Percentiles rank a stretch among this genome's conserved stretches.
These are phyloP conservation scores for Elsinoe batatas DNA, from an alignment of 2,329 filamentous ascomycete species.

Conservation along the genomic window DNA sequence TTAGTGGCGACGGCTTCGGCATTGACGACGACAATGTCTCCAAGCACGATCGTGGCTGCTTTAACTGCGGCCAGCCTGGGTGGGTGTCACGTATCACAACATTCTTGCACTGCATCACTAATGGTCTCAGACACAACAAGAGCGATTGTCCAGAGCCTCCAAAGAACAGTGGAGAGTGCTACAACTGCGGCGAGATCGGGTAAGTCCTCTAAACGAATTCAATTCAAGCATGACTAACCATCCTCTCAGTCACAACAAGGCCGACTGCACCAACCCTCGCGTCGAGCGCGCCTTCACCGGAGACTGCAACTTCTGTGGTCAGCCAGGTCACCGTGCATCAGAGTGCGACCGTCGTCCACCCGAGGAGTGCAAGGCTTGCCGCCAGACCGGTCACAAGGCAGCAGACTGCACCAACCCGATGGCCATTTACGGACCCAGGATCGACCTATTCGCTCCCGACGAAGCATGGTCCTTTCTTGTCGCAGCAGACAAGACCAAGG, in stretches of 20 bases:
- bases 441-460: slow-evolving; percentile 35
- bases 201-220: slow-evolving; percentile 22
- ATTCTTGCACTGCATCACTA: slow-evolving; percentile 13
- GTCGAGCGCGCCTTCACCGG: slow-evolving; percentile 45
- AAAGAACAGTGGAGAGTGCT: slow-evolving; percentile 43
- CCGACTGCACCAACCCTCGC: slow-evolving; percentile 49
- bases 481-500: slow-evolving; percentile 42
- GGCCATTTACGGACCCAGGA: slow-evolving; percentile 46
- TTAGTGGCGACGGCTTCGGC: neutral
- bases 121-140: slow-evolving; percentile 47
- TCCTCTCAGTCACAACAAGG: slow-evolving; percentile 45
- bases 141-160: slow-evolving; percentile 37
- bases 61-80: slow-evolving; percentile 50
- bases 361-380: slow-evolving; percentile 51
- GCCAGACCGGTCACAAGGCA: slow-evolving; percentile 48
- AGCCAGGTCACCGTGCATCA: slow-evolving; percentile 46
- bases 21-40: neutral
- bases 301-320: slow-evolving; percentile 49
- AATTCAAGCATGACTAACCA: slow-evolving; percentile 4
- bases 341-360: slow-evolving; percentile 55
- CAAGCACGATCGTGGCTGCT: slow-evolving; percentile 43
- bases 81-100: slow-evolving; percentile 21
- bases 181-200: slow-evolving; percentile 50
- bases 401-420: slow-evolving; percentile 50
- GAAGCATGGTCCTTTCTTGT: slow-evolving; percentile 50